These are phyloP conservation scores for Entamoeba moshkovskii DNA, from an alignment of 208 protist genomes.

Conservation along the genomic window DNA sequence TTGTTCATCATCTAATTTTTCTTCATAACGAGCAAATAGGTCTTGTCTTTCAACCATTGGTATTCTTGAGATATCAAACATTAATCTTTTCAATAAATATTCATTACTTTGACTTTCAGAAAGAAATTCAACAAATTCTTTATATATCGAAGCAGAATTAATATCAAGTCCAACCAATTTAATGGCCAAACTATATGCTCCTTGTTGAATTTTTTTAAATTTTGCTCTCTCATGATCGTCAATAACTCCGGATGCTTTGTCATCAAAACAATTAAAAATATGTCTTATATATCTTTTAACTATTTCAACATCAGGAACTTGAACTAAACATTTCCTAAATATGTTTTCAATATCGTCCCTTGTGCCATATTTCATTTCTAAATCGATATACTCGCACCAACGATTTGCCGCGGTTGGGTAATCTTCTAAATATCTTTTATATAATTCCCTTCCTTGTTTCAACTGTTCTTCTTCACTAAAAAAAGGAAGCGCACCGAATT, in stretches of 20 bases:
- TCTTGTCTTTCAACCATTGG: background rate
- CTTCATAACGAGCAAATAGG: background rate
- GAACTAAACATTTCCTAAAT: background rate
- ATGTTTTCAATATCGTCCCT: background rate
- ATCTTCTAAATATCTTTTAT: background rate
- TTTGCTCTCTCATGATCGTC: background rate
- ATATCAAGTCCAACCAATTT: background rate
- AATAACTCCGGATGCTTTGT: background rate
- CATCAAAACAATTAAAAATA: background rate
- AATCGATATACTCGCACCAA: background rate
- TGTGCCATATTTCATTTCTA: background rate
- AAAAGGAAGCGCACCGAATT: background rate
- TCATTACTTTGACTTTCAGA: background rate
- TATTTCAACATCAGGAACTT: background rate
- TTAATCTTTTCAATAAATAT: background rate
- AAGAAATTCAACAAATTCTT: background rate
- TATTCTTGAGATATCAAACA: background rate
- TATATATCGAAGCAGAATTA: background rate
- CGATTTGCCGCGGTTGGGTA: background rate
- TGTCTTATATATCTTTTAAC: background rate
- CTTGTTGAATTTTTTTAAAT: background rate
- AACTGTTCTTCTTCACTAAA: background rate
- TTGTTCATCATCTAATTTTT: background rate
- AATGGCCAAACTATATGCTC: background rate
- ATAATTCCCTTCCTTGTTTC: background rate